A percentile compares a stretch with the other conserved stretches of the same genome.
These are phyloP conservation scores for Solanum virginianum DNA, from an alignment of 257 asterid genomes.

Conservation along the genomic window DNA sequence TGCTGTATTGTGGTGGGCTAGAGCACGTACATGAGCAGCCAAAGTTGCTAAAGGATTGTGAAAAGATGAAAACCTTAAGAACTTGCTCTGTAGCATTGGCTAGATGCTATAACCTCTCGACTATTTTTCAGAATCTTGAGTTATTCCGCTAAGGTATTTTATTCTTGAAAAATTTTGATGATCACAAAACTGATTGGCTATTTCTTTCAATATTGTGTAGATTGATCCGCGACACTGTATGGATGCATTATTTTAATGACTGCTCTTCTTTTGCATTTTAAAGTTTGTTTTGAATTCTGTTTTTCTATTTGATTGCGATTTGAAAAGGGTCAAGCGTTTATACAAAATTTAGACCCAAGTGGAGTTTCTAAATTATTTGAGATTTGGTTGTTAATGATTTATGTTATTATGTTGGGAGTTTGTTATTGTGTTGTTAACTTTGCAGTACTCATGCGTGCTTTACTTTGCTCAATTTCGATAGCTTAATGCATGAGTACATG, in stretches of 20 bases:
- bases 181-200: background rate
- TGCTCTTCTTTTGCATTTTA: too few species aligned
- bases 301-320: too few species aligned
- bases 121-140: background rate
- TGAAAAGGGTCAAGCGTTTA: too few species aligned
- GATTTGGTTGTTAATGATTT: background rate
- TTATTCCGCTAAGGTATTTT: too few species aligned
- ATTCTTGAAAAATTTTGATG: too few species aligned
- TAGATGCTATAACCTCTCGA: constrained; percentile 71
- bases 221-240: constrained; percentile 94
- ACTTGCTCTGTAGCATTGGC: constrained; percentile 87
- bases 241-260: constrained; percentile 36
- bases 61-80: constrained; percentile 87
- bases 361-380: background rate
- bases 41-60: constrained; percentile 96
- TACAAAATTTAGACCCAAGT: background rate
- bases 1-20: constrained; percentile 85
- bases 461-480: background rate
- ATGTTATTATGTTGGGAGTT: too few species aligned
- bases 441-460: background rate
- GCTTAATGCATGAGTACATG: background rate
- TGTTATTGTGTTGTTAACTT: background rate
- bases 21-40: constrained; percentile 88
- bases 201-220: constrained; percentile 15
- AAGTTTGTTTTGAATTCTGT: too few species aligned